These are phyloP conservation scores for Eimeria praecox DNA, from an alignment of 169 alveolate genomes.

Conservation along the genomic window DNA sequence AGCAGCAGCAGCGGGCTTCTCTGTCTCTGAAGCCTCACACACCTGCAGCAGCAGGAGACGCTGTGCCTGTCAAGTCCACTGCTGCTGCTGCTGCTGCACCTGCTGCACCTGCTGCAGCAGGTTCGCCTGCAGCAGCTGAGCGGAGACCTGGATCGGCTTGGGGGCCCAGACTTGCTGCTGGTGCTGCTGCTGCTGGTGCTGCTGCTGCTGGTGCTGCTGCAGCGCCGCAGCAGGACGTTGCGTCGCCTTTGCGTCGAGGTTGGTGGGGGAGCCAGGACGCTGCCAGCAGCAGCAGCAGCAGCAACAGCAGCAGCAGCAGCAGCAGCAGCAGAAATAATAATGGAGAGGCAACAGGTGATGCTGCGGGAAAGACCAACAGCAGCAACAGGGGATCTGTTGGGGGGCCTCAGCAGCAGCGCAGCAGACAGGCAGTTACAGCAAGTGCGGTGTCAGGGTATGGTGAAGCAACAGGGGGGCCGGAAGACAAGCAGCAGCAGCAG, in stretches of 20 bases:
- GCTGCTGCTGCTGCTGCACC: conserved; percentile 47
- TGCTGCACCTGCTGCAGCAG: conserved; percentile 43
- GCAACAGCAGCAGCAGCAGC: conserved; percentile 68
- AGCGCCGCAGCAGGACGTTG: conserved; percentile 17
- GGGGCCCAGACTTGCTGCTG: neutral
- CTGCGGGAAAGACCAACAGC: neutral
- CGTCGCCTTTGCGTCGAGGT: conserved; percentile 30
- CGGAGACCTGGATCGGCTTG: conserved; percentile 18
- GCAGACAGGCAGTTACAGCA: neutral
- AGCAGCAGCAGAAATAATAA: conserved; percentile 44
- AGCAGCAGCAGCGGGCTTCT: conserved; percentile 10
- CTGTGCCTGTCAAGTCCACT: neutral
- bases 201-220: neutral
- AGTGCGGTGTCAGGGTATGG: conserved; percentile 12
- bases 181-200: neutral
- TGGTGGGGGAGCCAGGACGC: conserved; percentile 26
- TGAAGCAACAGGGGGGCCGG: conserved; percentile 1
- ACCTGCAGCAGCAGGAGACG: neutral
- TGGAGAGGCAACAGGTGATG: conserved; percentile 14
- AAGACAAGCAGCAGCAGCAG: conserved; percentile 27
- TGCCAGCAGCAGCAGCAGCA: conserved; percentile 66
- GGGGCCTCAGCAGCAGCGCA: conserved; percentile 27
- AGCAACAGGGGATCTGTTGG: conserved; percentile 4
- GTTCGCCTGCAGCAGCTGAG: neutral
- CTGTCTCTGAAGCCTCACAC: neutral